Percentiles rank a stretch among this genome's conserved stretches.
These are phyloP conservation scores for Pseudogymnoascus sp. DNA, from an alignment of 2,329 filamentous ascomycete species.

Conservation along the genomic window DNA sequence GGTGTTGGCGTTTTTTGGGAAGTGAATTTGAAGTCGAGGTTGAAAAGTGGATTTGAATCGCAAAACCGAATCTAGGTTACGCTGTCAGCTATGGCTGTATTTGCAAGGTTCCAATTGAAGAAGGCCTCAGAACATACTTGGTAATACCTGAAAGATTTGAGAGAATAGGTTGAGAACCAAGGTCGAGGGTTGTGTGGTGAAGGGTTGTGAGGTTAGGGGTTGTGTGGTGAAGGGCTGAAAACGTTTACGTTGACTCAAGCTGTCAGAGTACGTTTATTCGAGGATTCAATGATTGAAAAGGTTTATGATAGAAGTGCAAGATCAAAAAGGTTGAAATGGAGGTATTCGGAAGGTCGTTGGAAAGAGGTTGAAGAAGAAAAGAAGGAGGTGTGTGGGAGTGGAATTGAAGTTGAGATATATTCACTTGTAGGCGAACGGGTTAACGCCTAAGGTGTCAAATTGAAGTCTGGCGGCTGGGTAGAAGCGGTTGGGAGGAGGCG, in stretches of 20 bases:
- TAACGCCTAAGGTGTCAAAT: background rate
- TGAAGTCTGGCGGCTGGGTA: background rate
- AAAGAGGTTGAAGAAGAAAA: slow-evolving; percentile 3
- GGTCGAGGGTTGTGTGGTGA: background rate
- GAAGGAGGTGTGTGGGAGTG: background rate
- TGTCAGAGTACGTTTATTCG: background rate
- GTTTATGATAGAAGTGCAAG: background rate
- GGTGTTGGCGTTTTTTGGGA: background rate
- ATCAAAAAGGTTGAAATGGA: background rate
- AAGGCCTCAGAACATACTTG: background rate
- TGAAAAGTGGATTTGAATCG: background rate
- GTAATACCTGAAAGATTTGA: background rate
- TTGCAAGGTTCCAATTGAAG: background rate
- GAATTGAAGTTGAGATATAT: background rate
- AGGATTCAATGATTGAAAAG: background rate
- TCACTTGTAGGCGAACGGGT: background rate
- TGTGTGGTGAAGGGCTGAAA: background rate
- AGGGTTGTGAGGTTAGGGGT: background rate
- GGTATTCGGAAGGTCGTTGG: background rate
- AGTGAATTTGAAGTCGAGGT: background rate
- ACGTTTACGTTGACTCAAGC: background rate
- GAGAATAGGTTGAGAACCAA: background rate
- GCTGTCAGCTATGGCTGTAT: background rate
- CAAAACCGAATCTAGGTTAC: background rate
- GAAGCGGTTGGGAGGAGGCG: background rate